Conservation (phyloP, 495 filamentous ascomycete species). For the Aspergillus biplanus region DNA sequence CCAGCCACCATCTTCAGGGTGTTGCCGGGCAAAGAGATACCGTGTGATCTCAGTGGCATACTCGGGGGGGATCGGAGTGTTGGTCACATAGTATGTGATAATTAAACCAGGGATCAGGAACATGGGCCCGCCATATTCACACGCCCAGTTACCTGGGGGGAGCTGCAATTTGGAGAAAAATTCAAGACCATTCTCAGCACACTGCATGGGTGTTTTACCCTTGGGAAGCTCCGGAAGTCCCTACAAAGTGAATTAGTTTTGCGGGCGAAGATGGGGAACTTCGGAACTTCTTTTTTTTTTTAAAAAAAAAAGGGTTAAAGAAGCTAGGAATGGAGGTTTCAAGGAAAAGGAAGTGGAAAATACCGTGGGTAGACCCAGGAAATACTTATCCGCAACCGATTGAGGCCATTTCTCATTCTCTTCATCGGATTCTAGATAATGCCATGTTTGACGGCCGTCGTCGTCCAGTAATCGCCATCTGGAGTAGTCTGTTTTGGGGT, state of each 20-base stretch:
- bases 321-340: background rate
- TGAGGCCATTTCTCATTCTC: conserved; percentile 81
- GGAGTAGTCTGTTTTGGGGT: conserved; percentile 68
- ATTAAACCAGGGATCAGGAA: conserved; percentile 88
- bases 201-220: conserved; percentile 72
- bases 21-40: conserved; percentile 86
- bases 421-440: conserved; percentile 82
- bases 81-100: conserved; percentile 87
- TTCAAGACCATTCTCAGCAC: conserved; percentile 78
- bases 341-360: background rate
- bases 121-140: conserved; percentile 91
- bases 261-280: background rate
- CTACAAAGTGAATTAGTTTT: conserved; percentile 45
- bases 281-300: background rate
- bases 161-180: conserved; percentile 93
- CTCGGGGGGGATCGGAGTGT: conserved; percentile 81
- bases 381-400: conserved; percentile 79
- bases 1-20: conserved; percentile 93
- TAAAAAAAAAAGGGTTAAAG: conserved; percentile 1
- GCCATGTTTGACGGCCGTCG: conserved; percentile 86
- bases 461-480: conserved; percentile 88
- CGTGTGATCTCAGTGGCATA: conserved; percentile 88
- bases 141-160: conserved; percentile 89
- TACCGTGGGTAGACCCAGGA: conserved; percentile 73
- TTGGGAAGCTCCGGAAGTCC: conserved; percentile 70